Evolutionary conservation across 1,284 basidiomycete species (phyloP), one percentile per base, ranked within the genome.

Genomic region (Puccinia hordei): DNA sequence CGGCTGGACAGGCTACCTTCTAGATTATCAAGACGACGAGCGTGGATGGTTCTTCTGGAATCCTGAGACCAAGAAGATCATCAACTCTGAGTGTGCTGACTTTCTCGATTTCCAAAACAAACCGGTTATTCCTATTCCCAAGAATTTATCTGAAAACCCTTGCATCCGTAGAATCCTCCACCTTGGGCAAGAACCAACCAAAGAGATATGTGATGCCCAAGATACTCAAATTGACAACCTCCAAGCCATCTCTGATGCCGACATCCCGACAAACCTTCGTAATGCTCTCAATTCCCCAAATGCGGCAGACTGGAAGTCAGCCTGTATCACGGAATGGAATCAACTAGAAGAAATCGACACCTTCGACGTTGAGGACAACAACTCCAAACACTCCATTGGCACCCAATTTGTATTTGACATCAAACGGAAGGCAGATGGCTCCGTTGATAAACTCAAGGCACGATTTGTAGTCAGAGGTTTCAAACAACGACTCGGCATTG

Each of bases 381-480:
- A 4, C 22, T 4, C 5, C 5, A 55, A 55, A 8, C 17, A 55
- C 53, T 27, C 53, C 17, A 55, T 55, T 8, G 19, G 22, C 24
- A 27, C 53, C 8, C 5, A 19, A 19, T 55, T 22, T 22, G 53
- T 55, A 6, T 55, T 55, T 55, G 53, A 22, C 8, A 4, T 55
- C 19, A 55, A 55, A 55, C 17, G 53, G 4, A 19, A 55, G 4
- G 5, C 24, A 4, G 17, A 55, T 19, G 24, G 24, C 6, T 6
- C 5, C 5, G 17, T 55, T 55, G 53, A 55, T 5, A 35, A 61
- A 35, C 33, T 17, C 3, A 72, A 72, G 27, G 69, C 69, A 2
- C 41, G 69, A 5, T 53, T 49, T 24, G 69, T 72, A 19, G 49
- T 51, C 13, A 4, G 69, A 5, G 69, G 69, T 27, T 53, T 61